Base-by-base conservation (phyloP, 164 flowering plant genomes). In the Sedum album region DNA sequence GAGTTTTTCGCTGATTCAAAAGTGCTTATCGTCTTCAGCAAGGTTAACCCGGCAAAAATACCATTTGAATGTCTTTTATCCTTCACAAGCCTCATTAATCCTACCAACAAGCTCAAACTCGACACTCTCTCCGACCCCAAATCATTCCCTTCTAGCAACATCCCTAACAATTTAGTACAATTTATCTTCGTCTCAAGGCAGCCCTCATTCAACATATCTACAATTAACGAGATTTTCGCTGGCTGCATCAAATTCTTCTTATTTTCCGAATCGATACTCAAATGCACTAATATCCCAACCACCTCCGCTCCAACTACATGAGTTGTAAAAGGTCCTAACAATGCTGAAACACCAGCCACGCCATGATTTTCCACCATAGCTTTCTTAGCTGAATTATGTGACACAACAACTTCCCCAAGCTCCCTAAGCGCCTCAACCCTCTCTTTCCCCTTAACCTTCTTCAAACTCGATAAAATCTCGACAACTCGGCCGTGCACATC, bases 1-100 rank as follows among this genome's bases (percentile, higher is more conserved):
- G 82, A 80, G 68, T 70, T 72, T 71, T 82, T 70, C 0, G 83
- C 85, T 44, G 48, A 44, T 44, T 44, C 48, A 17, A 13, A 44
- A 3, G 18, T 11, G 17, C 48, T 44, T 15, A 44, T 44, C 15
- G 48, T 44, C 18, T 44, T 44, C 20, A 44, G 17, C 48, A 44
- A 44, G 48, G 48, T 44, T 18, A 44, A 44, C 15, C 48, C 48
- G 5, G 48, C 48, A 44, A 44, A 44, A 17, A 44, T 44, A 44
- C 48, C 48, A 11, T 4, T 44, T 15, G 48, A 44, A 44, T 44
- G 48, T 44, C 48, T 44, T 17, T 44, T 44, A 44, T 44, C 48
- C 48, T 44, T 44, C 17, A 44, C 48, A 44, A 44, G 48, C 48
- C 48, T 44, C 48, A 44, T 44, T 17, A 44, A 44, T 44, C 48